phyloP scores from a whole-genome alignment of 2,329 filamentous ascomycete species.

The Aspergillus hortae region DNA sequence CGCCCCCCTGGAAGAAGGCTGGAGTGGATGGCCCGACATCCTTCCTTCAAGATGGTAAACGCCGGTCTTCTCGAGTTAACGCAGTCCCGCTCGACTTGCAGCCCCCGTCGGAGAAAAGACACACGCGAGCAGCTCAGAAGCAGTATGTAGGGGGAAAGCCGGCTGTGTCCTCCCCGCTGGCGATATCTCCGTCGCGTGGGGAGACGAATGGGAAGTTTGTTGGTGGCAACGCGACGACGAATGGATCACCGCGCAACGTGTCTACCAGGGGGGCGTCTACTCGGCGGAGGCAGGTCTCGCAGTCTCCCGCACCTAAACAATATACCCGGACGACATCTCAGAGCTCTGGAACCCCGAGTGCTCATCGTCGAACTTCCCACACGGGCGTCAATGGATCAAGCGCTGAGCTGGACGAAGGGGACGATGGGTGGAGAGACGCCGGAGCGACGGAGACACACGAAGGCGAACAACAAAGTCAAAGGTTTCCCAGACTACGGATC shows the following conservation, averaged over 20 bases:
- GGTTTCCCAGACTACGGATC: constrained; percentile 40
- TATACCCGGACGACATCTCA: constrained; percentile 29
- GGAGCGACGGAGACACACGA: constrained; percentile 11
- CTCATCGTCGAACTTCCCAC: constrained; percentile 15
- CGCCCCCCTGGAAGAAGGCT: constrained; percentile 90
- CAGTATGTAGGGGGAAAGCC: constrained; percentile 26
- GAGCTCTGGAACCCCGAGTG: constrained; percentile 20
- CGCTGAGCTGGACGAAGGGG: constrained; percentile 6
- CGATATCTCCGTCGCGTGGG: constrained; percentile 25
- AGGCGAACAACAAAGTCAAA: constrained; percentile 21
- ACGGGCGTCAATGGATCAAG: constrained; percentile 17
- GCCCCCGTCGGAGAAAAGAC: constrained; percentile 45
- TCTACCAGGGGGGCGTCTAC: constrained; percentile 19
- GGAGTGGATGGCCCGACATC: constrained; percentile 82
- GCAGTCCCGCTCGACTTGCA: constrained; percentile 46
- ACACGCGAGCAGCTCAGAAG: constrained; percentile 41
- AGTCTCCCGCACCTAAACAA: constrained; percentile 26
- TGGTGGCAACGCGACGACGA: constrained; percentile 26
- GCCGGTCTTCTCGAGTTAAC: constrained; percentile 58
- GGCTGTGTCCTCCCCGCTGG: constrained; percentile 29
- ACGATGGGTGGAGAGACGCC: constrained; percentile 7
- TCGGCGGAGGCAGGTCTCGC: constrained; percentile 21
- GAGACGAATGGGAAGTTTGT: constrained; percentile 28
- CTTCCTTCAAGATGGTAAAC: constrained; percentile 63
- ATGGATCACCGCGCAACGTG: constrained; percentile 28